Base-by-base conservation (phyloP, 23 red algal genomes). In the Cyanidioschyzon merolae region DNA sequence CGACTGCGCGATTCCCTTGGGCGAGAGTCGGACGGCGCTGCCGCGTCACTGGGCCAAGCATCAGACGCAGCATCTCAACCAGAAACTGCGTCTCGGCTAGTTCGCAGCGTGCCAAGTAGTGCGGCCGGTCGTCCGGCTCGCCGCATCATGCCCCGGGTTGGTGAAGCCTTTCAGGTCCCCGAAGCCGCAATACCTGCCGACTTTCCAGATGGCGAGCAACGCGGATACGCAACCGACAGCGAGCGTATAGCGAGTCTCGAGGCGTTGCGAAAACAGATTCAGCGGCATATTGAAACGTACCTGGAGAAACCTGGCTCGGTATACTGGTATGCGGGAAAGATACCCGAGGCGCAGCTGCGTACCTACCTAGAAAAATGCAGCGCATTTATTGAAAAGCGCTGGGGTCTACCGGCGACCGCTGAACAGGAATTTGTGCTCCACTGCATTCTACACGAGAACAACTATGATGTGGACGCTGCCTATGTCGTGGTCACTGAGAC, bases 401-500 rank as follows among this genome's bases (percentile, higher is more conserved):
- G 32, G n/a, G 63, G 63, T 35, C 63, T 71, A 3, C 63, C 63
- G 7, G 32, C 32, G 32, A 71, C 63, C 2, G n/a, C 63, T 7
- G 63, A 71, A 71, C 63, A 71, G 32, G 16, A 71, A 7, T 71
- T 32, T 35, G 21, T 32, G n/a, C 63, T 71, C n/a, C 29, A 32
- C n/a, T 35, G 21, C 7, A 32, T 71, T 7, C 63, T 71, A 3
- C 12, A 32, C 2, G n/a, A 71, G 63, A 3, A 35, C 3, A 7
- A 71, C 29, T 71, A 71, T 27, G 29, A 71, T 27, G 63, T 32
- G 12, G n/a, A 71, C 63, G 63, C 63, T 17, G 63, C 63, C n/a
- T 71, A 71, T 27, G 12, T 7, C 63, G 63, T 71, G 16, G 63
- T 71, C 12, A 3, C 3, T 71, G 63, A 71, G 63, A 71, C 63